Base-by-base conservation (phyloP, 2,329 filamentous ascomycete genomes). In the Onygenales sp. region DNA sequence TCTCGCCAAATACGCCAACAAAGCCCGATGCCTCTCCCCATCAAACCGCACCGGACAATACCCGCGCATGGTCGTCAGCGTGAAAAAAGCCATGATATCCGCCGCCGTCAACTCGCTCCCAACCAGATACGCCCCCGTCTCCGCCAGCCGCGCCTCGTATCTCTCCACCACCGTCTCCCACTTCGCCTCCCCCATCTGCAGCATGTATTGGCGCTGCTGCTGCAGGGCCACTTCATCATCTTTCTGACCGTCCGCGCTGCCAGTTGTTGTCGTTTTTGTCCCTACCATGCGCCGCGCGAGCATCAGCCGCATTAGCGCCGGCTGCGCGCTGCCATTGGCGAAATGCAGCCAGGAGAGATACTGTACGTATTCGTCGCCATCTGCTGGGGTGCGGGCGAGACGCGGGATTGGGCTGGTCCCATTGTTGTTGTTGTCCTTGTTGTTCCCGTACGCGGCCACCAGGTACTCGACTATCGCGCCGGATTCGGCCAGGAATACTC, bases 281-380 rank as follows among this genome's bases (percentile, higher is more conserved):
- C 40, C 13, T 3, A 14, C 14, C 7, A 14, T 42, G n/a, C 13
- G 8, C 40, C 3, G 54, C 52, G 42, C 53, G 4, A 47, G 42
- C n/a, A 60, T 69, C 31, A 74, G 70, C 4, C 61, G 47, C 4
- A 62, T 56, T 37, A 80, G 55, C 0, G 63, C 62, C 0, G 74
- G 66, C 58, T 70, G 66, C 3, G 80, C 68, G 2, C 64, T 74
- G 36, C 72, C 72, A 60, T 79, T 76, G 7, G 72, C 69, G 63
- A 75, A 84, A 63, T 85, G 80, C 61, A 81, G 79, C 81, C 81
- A 87, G 70, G 81, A 85, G 1, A 87, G 79, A 68, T 86, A 86
- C 53, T 87, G 81, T 45, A 77, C 69, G 56, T 77, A 79, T 2
- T 83, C 83, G 52, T 73, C 74, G 17, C 76, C 79, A 62, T 87